Evolutionary conservation across 257 asterid species (phyloP), one percentile per base, ranked within the genome.

Genomic region (Marsdenia floribunda): DNA sequence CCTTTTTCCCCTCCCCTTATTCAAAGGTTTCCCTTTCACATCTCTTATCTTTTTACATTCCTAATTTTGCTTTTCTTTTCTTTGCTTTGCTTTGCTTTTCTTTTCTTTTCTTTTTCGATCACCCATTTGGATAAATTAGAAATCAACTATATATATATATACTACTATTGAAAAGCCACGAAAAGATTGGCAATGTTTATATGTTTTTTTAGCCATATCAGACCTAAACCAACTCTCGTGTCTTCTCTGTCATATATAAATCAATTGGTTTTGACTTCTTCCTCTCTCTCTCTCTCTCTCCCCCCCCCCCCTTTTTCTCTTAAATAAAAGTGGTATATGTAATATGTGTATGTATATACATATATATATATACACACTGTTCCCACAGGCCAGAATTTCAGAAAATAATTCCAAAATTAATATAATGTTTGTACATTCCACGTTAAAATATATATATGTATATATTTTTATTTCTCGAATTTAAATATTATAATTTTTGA

Each of bases 11-110:
- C 68, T 72, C 66, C 55, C 55, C 16, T 1, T 1, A 0, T 67
- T 70, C 42, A 79, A 76, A 67, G 71, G 59, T 7, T 11, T 58
- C 33, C 64, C 53, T 67, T 58, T 70, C 79, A 70, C 10, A 53
- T 55, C 76, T 71, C 73, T 37, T 52, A 47, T 70, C 64, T 61
- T 70, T 58, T 70, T 65, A 60, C 80, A 74, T 78, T 78, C 81
- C 82, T 72, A 49, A 59, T 71, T 44, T 63, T 64, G 46, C 58
- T 52, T 69, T 77, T 54, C 26, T 55, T 13, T 55, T 7, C 46
- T 29, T 14, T 10, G 59, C 52, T 71, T 63, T 60, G n/a, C n/a
- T n/a, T 29, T 64, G 46, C 58, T 52, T 69, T 77, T 54, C 26
- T 55, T 13, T 55, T 7, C 46, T 29, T 14, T 10, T 65, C 52